Conservation (phyloP, 2,329 filamentous ascomycete genomes). For the Podosphaera xanthii region DNA sequence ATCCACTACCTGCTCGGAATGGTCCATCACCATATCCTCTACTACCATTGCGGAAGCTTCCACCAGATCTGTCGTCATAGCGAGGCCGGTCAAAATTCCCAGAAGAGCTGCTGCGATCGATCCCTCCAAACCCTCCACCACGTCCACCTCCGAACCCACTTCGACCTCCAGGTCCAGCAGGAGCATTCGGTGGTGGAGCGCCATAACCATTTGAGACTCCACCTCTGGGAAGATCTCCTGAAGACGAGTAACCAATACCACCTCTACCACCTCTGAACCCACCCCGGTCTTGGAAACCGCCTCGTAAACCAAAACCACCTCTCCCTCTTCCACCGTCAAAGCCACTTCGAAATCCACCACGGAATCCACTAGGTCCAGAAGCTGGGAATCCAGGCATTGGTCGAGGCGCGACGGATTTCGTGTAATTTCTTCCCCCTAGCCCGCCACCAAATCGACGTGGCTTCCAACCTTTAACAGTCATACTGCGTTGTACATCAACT, state of each 20-base stretch:
- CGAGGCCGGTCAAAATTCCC: slow-evolving; percentile 36
- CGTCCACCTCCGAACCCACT: slow-evolving; percentile 19
- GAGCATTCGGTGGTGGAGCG: slow-evolving; percentile 32
- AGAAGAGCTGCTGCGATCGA: slow-evolving; percentile 16
- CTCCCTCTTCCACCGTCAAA: slow-evolving; percentile 23
- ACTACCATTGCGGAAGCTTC: slow-evolving; percentile 20
- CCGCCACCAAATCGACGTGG: slow-evolving; percentile 81
- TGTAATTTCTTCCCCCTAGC: slow-evolving; percentile 79
- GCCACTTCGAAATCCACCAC: slow-evolving; percentile 20
- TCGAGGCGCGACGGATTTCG: slow-evolving; percentile 51
- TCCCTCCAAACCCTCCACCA: slow-evolving; percentile 14
- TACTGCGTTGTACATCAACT: slow-evolving; percentile 87
- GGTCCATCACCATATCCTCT: slow-evolving; percentile 17
- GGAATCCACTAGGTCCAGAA: slow-evolving; percentile 24
- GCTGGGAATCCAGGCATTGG: slow-evolving; percentile 39
- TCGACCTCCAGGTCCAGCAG: slow-evolving; percentile 34
- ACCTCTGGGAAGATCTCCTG: slow-evolving; percentile 7
- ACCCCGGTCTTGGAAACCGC: slow-evolving; percentile 15
- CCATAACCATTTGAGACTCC: slow-evolving; percentile 24
- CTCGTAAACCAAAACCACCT: slow-evolving; percentile 22
- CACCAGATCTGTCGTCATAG: slow-evolving; percentile 33
- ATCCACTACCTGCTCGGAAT: slow-evolving; percentile 25
- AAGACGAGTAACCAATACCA: slow-evolving; percentile 9
- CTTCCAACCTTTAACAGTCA: slow-evolving; percentile 84
- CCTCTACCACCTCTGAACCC: slow-evolving; percentile 12